phyloP scores from a whole-genome alignment of 345 rosid species.

The Cardamine occulta region DNA sequence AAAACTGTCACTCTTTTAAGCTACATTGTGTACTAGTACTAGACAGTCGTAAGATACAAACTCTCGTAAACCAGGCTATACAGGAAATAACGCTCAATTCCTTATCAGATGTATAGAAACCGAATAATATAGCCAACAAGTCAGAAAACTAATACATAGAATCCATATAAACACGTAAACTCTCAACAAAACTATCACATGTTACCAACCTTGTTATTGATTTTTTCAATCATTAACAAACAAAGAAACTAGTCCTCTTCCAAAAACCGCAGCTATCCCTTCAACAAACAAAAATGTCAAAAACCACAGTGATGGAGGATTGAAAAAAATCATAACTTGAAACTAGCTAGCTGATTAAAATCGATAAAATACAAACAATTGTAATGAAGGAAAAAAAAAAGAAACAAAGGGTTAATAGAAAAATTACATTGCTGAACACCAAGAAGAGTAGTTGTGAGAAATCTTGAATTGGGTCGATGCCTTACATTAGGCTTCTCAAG shows the following conservation, averaged over 20 bases:
- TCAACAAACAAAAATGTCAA: neutral
- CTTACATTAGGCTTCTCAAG: conserved; percentile 65
- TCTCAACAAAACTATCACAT: neutral
- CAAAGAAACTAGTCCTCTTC: neutral
- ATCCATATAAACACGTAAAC: neutral
- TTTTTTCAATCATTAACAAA: neutral
- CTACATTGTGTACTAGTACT: neutral
- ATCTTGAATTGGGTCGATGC: conserved; percentile 81
- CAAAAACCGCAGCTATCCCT: neutral
- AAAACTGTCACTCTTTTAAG: neutral
- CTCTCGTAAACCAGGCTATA: neutral
- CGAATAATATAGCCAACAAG: neutral
- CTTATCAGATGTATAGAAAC: neutral
- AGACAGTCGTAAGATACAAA: neutral
- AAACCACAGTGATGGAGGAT: neutral
- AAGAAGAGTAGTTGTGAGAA: conserved; percentile 88
- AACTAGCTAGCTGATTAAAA: neutral
- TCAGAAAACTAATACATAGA: neutral
- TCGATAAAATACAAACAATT: neutral
- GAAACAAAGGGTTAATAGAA: neutral
- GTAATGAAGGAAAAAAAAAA: neutral
- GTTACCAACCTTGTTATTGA: neutral
- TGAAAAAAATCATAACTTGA: neutral
- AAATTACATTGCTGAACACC: conserved; percentile 84
- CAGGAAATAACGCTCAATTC: neutral